Percentiles rank a stretch among this genome's conserved stretches.
Evolutionary conservation across 1,284 basidiomycete genomes (phyloP).

Genomic region (Vanrija sp.): DNA sequence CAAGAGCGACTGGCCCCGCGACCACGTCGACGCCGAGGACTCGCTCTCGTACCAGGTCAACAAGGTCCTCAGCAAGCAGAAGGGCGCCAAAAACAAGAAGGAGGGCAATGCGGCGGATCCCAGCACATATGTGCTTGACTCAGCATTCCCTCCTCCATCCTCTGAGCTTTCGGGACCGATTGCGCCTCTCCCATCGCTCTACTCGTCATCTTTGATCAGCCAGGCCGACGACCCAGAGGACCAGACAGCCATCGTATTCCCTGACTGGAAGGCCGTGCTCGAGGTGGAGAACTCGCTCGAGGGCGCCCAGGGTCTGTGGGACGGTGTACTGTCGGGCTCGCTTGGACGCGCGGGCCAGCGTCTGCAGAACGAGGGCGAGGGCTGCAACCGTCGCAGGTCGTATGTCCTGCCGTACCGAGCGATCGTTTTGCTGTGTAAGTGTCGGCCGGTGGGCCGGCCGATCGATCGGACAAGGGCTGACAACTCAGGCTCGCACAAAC

Average conservation of each 20-base stretch:
- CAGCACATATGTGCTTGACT: slow-evolving; percentile 32
- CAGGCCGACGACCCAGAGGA: slow-evolving; percentile 64
- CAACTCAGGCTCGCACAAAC: slow-evolving; percentile 79
- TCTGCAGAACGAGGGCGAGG: slow-evolving; percentile 22
- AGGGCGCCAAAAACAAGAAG: slow-evolving; percentile 17
- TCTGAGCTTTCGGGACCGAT: slow-evolving; percentile 19
- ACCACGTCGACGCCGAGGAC: slow-evolving; percentile 64
- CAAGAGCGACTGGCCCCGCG: slow-evolving; percentile 75
- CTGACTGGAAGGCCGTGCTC: slow-evolving; percentile 78
- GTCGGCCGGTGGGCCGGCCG: neutral
- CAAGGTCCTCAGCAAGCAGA: slow-evolving; percentile 21
- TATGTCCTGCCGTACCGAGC: slow-evolving; percentile 64
- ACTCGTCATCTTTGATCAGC: slow-evolving; percentile 76
- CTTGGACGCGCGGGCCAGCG: slow-evolving; percentile 42
- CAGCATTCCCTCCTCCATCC: slow-evolving; percentile 29
- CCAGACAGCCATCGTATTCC: slow-evolving; percentile 73
- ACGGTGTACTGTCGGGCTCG: slow-evolving; percentile 59
- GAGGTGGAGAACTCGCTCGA: slow-evolving; percentile 61
- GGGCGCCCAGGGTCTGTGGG: slow-evolving; percentile 68
- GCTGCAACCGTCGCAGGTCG: slow-evolving; percentile 52
- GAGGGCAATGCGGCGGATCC: slow-evolving; percentile 11
- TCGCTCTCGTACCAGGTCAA: slow-evolving; percentile 64
- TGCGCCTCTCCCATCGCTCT: slow-evolving; percentile 53
- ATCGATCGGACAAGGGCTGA: neutral
- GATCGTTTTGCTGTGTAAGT: slow-evolving; percentile 75